Evolutionary conservation across 805 yeast species (phyloP).

Genomic region (Sugiyamaella smithiae): DNA sequence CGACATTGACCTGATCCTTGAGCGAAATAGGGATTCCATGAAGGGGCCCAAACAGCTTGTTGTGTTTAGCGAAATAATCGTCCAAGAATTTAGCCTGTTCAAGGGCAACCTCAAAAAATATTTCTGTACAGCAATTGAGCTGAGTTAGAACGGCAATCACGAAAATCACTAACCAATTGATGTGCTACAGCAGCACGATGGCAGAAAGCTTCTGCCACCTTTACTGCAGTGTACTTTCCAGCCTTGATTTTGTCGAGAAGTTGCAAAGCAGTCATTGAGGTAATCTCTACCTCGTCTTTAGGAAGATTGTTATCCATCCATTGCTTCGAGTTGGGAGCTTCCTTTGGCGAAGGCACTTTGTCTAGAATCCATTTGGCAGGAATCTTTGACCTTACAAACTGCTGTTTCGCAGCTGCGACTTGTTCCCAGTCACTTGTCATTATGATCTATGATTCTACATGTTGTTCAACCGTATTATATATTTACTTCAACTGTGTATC

Average conservation of each 20-base stretch:
- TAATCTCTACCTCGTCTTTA: conserved; percentile 6
- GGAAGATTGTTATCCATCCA: conserved; percentile 9
- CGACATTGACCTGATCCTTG: conserved; percentile 53
- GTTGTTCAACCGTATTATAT: too few relatives aligned
- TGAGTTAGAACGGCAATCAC: background rate
- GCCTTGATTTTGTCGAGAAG: conserved; percentile 2
- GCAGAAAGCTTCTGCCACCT: conserved; percentile 53
- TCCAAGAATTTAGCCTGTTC: conserved; percentile 55
- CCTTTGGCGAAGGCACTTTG: conserved; percentile 1
- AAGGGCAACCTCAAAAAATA: conserved; percentile 59
- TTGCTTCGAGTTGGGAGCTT: background rate
- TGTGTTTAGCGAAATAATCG: conserved; percentile 53
- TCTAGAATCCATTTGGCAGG: conserved; percentile 13
- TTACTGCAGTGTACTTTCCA: conserved; percentile 41
- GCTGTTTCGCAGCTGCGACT: background rate
- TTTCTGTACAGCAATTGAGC: conserved; percentile 35
- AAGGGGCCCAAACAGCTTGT: conserved; percentile 55
- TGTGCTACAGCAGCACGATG: conserved; percentile 59
- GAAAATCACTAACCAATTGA: conserved; percentile 38
- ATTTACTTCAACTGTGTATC: too few relatives aligned
- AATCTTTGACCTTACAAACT: background rate
- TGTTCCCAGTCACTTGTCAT: background rate
- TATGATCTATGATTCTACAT: too few relatives aligned
- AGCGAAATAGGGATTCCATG: conserved; percentile 65
- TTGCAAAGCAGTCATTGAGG: conserved; percentile 7